A percentile compares a stretch with the other conserved stretches of the same genome.
phyloP scores from a whole-genome alignment of 2,329 filamentous ascomycete species.

The Myriosclerotinia curreyana region DNA sequence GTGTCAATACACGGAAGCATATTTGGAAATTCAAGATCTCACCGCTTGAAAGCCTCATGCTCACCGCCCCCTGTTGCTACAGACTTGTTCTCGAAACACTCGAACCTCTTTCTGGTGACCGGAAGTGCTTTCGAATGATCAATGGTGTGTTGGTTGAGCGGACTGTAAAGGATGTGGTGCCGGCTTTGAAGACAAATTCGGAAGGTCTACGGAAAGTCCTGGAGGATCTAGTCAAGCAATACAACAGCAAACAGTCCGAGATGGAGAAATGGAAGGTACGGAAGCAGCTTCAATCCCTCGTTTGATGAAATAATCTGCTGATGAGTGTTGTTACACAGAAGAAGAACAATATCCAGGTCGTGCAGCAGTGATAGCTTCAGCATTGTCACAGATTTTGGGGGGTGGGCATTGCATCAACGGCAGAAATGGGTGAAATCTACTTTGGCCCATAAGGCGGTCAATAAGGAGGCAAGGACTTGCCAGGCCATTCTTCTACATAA shows the following conservation, averaged over 20 bases:
- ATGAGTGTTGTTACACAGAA: conserved; percentile 54
- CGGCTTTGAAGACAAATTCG: conserved; percentile 86
- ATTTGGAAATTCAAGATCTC: conserved; percentile 21
- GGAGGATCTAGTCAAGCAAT: conserved; percentile 93
- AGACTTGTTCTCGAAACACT: conserved; percentile 95
- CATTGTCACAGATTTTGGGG: conserved; percentile 22
- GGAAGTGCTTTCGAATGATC: conserved; percentile 98
- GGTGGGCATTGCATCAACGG: conserved; percentile 33
- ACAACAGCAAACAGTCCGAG: conserved; percentile 90
- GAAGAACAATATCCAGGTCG: conserved; percentile 85
- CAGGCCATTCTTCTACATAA: conserved; percentile 18
- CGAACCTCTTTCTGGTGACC: conserved; percentile 73
- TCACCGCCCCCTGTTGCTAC: conserved; percentile 42
- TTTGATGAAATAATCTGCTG: conserved; percentile 22
- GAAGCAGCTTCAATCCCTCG: conserved; percentile 23
- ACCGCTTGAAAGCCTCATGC: conserved; percentile 32
- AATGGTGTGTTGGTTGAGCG: conserved; percentile 94
- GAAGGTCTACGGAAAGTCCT: conserved; percentile 92
- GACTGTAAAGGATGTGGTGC: conserved; percentile 88
- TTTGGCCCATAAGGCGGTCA: conserved; percentile 33
- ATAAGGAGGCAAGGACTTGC: conserved; percentile 19
- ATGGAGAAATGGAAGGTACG: conserved; percentile 98
- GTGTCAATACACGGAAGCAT: background rate
- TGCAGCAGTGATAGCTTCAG: conserved; percentile 60
- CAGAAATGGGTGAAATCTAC: conserved; percentile 25